These are phyloP conservation scores for Pseudoperonospora humuli DNA, from an alignment of 352 stramenopile species.

Conservation along the genomic window DNA sequence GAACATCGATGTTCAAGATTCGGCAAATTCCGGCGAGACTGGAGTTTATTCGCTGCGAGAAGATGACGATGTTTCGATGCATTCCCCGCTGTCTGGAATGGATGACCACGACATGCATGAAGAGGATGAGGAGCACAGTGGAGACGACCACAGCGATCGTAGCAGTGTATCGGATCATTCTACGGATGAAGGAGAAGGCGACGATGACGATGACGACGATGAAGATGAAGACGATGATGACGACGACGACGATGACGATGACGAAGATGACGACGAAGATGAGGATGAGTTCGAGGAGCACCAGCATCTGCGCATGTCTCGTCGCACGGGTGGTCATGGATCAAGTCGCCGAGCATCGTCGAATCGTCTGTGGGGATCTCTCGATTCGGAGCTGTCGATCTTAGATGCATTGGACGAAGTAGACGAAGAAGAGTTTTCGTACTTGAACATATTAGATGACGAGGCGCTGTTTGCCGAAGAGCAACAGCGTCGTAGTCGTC, in stretches of 20 bases:
- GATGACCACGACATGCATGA: constrained; percentile 57
- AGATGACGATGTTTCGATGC: constrained; percentile 63
- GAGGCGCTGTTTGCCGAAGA: constrained; percentile 52
- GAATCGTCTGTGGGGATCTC: constrained; percentile 55
- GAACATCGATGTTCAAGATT: constrained; percentile 4
- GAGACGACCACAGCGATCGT: constrained; percentile 54
- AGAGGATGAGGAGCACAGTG: constrained; percentile 37
- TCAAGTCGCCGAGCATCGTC: constrained; percentile 27
- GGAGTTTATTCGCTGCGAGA: constrained; percentile 20
- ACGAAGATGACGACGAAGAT: constrained; percentile 46
- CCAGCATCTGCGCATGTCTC: constrained; percentile 42
- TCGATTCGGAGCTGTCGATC: constrained; percentile 60
- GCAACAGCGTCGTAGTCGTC: constrained; percentile 35
- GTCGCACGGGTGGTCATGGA: constrained; percentile 25
- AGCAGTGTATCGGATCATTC: constrained; percentile 53
- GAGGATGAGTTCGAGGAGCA: constrained; percentile 59
- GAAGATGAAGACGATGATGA: constrained; percentile 57
- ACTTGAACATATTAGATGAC: constrained; percentile 66
- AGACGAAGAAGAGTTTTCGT: constrained; percentile 80
- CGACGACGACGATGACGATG: constrained; percentile 55
- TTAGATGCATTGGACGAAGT: constrained; percentile 75
- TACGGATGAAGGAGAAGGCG: constrained; percentile 39
- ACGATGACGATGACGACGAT: constrained; percentile 59
- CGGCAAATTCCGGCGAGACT: constrained; percentile 1
- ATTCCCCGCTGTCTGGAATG: constrained; percentile 34